These are phyloP conservation scores for Mitosporidium daphniae DNA, from an alignment of 371 early-diverging fungal species.

Conservation along the genomic window DNA sequence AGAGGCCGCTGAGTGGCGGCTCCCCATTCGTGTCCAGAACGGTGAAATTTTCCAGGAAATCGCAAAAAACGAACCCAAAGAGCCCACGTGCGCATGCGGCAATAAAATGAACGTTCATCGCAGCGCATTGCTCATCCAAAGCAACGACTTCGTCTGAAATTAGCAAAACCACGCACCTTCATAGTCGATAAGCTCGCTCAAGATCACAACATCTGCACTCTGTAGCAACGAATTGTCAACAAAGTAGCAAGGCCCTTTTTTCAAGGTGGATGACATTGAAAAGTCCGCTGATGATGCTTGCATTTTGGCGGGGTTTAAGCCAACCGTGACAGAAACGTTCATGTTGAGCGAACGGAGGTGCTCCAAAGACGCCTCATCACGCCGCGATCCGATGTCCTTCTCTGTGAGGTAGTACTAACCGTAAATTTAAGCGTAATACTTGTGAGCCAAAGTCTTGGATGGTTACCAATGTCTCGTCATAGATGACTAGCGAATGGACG, in stretches of 20 bases:
- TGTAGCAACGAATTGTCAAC: no score
- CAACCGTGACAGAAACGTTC: no score
- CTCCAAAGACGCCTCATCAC: constrained; percentile 32
- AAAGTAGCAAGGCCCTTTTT: no score
- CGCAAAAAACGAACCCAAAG: constrained; percentile 76
- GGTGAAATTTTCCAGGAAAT: constrained; percentile 61
- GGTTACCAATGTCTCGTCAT: constrained; percentile 36
- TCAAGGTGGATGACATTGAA: no score
- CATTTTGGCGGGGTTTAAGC: no score
- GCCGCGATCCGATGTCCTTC: constrained; percentile 57
- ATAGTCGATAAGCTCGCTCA: no score
- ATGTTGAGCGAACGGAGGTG: constrained; percentile 76
- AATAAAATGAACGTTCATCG: constrained; percentile 73
- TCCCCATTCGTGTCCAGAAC: constrained; percentile 77
- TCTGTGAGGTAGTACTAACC: constrained; percentile 51
- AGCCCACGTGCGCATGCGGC: constrained; percentile 64
- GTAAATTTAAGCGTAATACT: constrained; percentile 11
- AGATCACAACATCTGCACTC: no score
- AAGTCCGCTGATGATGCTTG: no score
- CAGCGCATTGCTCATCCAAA: no score
- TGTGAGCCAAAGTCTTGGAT: constrained; percentile 61
- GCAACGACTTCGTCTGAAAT: no score
- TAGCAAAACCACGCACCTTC: no score
- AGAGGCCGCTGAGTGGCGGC: constrained; percentile 54
- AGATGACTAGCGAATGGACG: constrained; percentile 73